These are phyloP conservation scores for Hydrangea macrophylla DNA, from an alignment of 148 eudicot genomes.

Conservation along the genomic window DNA sequence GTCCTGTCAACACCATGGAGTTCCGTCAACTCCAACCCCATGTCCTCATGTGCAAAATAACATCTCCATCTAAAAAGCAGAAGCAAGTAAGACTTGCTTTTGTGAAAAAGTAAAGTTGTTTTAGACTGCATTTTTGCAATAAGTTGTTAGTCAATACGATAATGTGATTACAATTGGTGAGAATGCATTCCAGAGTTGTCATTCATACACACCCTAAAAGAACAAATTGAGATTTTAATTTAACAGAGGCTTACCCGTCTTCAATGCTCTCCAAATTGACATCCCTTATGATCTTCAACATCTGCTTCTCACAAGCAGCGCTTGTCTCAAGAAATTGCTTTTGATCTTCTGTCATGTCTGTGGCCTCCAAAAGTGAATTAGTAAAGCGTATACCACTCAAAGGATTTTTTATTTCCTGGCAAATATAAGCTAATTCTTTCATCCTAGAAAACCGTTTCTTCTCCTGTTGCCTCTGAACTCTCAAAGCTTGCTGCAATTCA, in stretches of 20 bases:
- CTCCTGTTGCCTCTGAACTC: conserved; percentile 70
- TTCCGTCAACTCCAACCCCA: too few species aligned
- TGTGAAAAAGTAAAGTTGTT: too few species aligned
- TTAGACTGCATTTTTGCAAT: too few species aligned
- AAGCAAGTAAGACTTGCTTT: too few species aligned
- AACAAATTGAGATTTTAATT: neutral
- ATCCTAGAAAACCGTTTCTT: conserved; percentile 51
- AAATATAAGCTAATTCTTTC: conserved; percentile 83
- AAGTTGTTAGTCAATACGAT: too few species aligned
- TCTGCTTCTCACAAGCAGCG: conserved; percentile 83
- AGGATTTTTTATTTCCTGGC: conserved; percentile 80
- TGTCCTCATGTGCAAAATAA: too few species aligned
- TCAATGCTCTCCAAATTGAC: conserved; percentile 70
- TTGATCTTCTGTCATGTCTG: conserved; percentile 73
- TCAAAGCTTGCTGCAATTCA: conserved; percentile 74
- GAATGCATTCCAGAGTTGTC: too few species aligned
- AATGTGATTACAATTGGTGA: too few species aligned
- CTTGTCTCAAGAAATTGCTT: conserved; percentile 80
- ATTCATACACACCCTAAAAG: too few species aligned
- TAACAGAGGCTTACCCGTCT: conserved; percentile 50
- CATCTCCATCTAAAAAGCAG: too few species aligned
- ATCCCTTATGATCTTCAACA: conserved; percentile 66
- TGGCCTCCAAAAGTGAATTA: conserved; percentile 66
- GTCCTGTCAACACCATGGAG: too few species aligned
- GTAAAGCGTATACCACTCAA: conserved; percentile 76